These are phyloP conservation scores for Phylloporus scabripes DNA, from an alignment of 768 basidiomycete genomes.

Conservation along the genomic window DNA sequence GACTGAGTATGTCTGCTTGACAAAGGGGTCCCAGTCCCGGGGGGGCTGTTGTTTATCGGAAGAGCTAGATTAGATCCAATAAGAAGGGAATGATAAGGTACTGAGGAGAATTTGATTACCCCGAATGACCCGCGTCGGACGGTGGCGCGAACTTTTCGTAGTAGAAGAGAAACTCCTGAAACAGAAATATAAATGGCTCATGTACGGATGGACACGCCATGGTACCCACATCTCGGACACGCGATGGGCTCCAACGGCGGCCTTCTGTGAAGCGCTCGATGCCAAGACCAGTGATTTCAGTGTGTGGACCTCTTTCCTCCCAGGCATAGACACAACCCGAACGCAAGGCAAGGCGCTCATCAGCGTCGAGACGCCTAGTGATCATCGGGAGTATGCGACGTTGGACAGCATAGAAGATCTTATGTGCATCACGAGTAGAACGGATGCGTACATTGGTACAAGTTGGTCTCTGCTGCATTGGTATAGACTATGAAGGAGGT, in stretches of 20 bases:
- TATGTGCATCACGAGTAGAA: slow-evolving; percentile 72
- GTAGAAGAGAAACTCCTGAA: slow-evolving; percentile 79
- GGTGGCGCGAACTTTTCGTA: slow-evolving; percentile 64
- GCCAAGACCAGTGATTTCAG: slow-evolving; percentile 70
- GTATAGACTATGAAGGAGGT: slow-evolving; percentile 11
- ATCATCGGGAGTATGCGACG: slow-evolving; percentile 63
- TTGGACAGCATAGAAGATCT: slow-evolving; percentile 70
- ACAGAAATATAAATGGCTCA: slow-evolving; percentile 9
- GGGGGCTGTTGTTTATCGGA: slow-evolving; percentile 50
- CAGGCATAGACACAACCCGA: slow-evolving; percentile 48
- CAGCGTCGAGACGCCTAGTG: slow-evolving; percentile 69
- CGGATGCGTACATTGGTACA: slow-evolving; percentile 69
- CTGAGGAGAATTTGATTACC: slow-evolving; percentile 29
- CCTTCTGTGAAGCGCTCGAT: slow-evolving; percentile 87
- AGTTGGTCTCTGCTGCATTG: slow-evolving; percentile 65
- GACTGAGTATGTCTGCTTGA: slow-evolving; percentile 83
- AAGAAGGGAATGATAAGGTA: slow-evolving; percentile 7
- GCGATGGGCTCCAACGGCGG: slow-evolving; percentile 75
- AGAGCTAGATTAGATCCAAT: slow-evolving; percentile 20
- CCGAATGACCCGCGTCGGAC: slow-evolving; percentile 38
- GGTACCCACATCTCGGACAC: slow-evolving; percentile 64
- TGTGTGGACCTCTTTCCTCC: slow-evolving; percentile 73
- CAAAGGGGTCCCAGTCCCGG: slow-evolving; percentile 60
- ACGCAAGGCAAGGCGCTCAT: slow-evolving; percentile 57
- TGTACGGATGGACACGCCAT: background rate